Percentiles rank a stretch among this genome's conserved stretches.
These are phyloP conservation scores for Pichia sp. DNA, from an alignment of 1,139 yeast genomes.

Conservation along the genomic window DNA sequence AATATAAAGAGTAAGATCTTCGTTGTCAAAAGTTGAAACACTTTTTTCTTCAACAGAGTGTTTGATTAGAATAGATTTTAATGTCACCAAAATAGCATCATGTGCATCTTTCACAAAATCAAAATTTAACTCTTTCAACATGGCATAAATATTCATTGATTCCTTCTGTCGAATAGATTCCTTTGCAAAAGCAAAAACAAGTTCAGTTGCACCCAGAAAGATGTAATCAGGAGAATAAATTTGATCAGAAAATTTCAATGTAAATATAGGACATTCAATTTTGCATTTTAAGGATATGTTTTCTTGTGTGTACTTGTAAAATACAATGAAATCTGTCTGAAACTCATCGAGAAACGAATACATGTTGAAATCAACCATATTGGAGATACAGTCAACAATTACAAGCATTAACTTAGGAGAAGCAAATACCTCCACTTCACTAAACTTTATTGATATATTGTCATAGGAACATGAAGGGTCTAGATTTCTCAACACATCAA, in stretches of 20 bases:
- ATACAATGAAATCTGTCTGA: constrained; percentile 53
- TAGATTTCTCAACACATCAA: constrained; percentile 9
- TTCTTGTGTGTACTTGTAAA: constrained; percentile 23
- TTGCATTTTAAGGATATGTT: constrained; percentile 23
- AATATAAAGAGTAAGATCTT: constrained; percentile 9
- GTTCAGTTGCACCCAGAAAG: constrained; percentile 7
- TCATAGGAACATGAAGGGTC: constrained; percentile 39
- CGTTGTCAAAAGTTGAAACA: constrained; percentile 8
- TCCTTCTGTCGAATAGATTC: background rate
- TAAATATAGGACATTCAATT: constrained; percentile 43
- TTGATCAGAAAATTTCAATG: constrained; percentile 38
- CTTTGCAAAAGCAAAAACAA: constrained; percentile 7
- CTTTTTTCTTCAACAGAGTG: constrained; percentile 7
- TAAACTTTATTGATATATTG: constrained; percentile 47
- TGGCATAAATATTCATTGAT: constrained; percentile 5
- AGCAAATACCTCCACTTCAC: constrained; percentile 34
- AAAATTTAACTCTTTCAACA: constrained; percentile 29
- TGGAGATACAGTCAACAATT: constrained; percentile 31
- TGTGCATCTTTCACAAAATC: constrained; percentile 23
- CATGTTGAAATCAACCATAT: constrained; percentile 29
- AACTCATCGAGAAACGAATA: constrained; percentile 53
- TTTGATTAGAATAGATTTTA: constrained; percentile 7
- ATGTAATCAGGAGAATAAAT: constrained; percentile 4
- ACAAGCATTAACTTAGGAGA: constrained; percentile 33
- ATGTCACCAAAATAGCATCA: constrained; percentile 4